Evolutionary conservation across 2,329 filamentous ascomycete species (phyloP), one percentile per base, ranked within the genome.

Genomic region (Lasiodiplodia citricola): DNA sequence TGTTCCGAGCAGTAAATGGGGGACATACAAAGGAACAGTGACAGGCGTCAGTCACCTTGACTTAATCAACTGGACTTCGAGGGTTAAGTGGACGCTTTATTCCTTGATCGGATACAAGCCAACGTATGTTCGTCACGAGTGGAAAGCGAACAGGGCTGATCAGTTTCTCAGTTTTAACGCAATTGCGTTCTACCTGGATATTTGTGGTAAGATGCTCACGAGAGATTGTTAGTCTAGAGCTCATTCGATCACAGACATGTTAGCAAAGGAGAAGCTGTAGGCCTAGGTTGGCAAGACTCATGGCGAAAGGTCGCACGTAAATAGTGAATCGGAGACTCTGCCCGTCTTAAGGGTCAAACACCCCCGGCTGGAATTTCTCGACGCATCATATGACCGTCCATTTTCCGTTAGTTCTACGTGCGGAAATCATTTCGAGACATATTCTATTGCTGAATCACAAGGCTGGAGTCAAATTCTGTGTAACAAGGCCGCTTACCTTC

Each of bases 21-120:
- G 88, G 41, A 81, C 83, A 11, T 90, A 90, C 72, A 87, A 88
- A 74, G 88, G 88, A 35, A 90, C 88, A 1, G 74, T 90, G 63
- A 80, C 88, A n/a, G 86, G 86, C 4, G 88, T 90, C 69, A 89
- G 85, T 75, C 88, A 90, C 78, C 76, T 90, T 57, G 88, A 90
- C 72, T 75, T 90, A 70, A 90, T 90, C 77, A 90, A 90, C 72
- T 90, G 88, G 88, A 88, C 87, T 35, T 90, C 89, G 71, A 80
- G 87, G 37, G 73, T 89, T 47, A 85, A 88, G 72, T 88, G 86
- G 85, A 81, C 86, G 68, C 81, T 87, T 60, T 87, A 86, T 75
- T 81, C 85, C 69, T 73, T 90, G 66, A 86, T 84, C 2, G 86
- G 88, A 4, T 84, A 84, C 69, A 85, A 84, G 75, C 80, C 83